Evolutionary conservation across 78 protist genomes (phyloP).

Genomic region (Thecamonas trahens): DNA sequence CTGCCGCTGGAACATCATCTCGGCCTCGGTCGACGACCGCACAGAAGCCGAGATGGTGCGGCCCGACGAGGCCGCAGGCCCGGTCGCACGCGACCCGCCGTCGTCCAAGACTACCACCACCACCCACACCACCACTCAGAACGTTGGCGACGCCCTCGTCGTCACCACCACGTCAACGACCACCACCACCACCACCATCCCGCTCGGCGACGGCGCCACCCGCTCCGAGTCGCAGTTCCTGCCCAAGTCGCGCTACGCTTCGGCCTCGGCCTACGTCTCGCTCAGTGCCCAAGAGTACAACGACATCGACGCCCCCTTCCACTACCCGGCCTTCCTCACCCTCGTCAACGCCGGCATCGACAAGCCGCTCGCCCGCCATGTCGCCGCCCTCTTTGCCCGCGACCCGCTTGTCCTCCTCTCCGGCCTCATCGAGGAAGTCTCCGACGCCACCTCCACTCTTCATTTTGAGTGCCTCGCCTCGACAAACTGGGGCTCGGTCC

Average conservation of each 20-base stretch:
- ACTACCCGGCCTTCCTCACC: not conserved
- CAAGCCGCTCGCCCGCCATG: conserved; percentile 65
- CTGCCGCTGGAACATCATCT: conserved; percentile 80
- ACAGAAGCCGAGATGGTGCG: conserved; percentile 34
- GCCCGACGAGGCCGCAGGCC: not conserved
- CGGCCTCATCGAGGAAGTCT: conserved; percentile 55
- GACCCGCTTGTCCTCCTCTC: conserved; percentile 92
- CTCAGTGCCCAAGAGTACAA: conserved; percentile 24
- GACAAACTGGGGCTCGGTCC: conserved; percentile 96
- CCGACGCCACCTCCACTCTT: conserved; percentile 32
- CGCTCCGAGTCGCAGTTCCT: conserved; percentile 6
- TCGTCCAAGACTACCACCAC: no score
- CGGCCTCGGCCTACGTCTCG: conserved; percentile 55
- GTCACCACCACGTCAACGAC: no score
- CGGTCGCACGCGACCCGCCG: no score
- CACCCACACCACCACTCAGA: no score
- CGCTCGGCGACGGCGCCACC: not conserved
- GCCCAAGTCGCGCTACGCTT: conserved; percentile 75
- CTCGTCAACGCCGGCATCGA: conserved; percentile 37
- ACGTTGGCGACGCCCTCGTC: no score
- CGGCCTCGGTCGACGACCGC: conserved; percentile 90
- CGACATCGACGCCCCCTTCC: conserved; percentile 29
- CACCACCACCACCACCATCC: no score
- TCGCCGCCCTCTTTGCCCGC: conserved; percentile 86
- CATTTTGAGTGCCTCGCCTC: conserved; percentile 73